Evolutionary conservation across 805 yeast species (phyloP), one percentile per base, ranked within the genome.

Genomic region (Kockiozyma suomiensis): DNA sequence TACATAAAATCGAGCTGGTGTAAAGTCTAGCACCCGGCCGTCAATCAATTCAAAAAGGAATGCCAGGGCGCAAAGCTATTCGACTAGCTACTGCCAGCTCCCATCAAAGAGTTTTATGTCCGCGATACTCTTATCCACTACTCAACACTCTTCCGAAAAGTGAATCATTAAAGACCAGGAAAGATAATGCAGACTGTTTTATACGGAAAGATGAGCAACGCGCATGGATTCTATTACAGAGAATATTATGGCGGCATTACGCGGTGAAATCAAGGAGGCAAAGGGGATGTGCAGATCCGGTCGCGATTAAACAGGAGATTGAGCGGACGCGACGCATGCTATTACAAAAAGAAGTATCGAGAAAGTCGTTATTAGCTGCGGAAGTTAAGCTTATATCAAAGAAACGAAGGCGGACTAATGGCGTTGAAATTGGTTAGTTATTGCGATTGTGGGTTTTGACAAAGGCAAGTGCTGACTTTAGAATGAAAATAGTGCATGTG

Each of bases 391-490:
- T 48, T 7, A 19, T 19, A 23, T 32, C 51, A 13, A 32, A 19
- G 28, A 48, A 35, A 21, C 17, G 19, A 19, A 40, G 41, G 13
- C 17, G 51, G 25, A 32, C 38, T 30, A 32, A 35, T 33, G 51
- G 30, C 7, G 41, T 48, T 48, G 51, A 48, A 48, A 48, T 48
- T 19, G 51, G 51, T 48, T 15, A 32, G 51, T 19, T n/a, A n/a
- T n/a, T n/a, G n/a, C 3, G 5, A 43, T 12, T 26, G 13, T 25
- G 8, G 15, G 1, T 46, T 28, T 15, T 15, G 13, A 15, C 8
- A 4, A 17, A 17, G n/a, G 13, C 13, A 6, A 4, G 25, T 19
- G 17, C 51, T 33, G 17, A 32, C 35, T 30, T 30, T 30, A 7
- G 33, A 30, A 30, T 30, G 10, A n/a, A n/a, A n/a, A n/a, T n/a